Evolutionary conservation across 2,329 filamentous ascomycete species (phyloP), one percentile per base, ranked within the genome.

Genomic region (Aureobasidium sp.): DNA sequence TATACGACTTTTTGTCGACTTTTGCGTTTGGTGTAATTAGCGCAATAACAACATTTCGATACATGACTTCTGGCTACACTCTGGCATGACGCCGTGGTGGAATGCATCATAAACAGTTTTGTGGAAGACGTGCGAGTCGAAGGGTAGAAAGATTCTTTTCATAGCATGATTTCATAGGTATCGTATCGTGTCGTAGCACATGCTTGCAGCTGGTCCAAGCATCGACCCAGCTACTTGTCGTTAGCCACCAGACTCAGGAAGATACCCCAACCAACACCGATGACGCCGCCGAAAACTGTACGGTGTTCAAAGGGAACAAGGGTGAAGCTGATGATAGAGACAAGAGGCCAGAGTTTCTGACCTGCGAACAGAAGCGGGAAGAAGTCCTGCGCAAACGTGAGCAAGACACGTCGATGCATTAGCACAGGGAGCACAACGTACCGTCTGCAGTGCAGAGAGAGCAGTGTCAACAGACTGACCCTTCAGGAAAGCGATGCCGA

Each of bases 201-300:
- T 29, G 37, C 25, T 17, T 6, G 27, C 35, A 11, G 35, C 49
- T 27, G 23, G 17, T 29, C 19, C 49, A n/a, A 19, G 23, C 1
- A 13, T n/a, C 19, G 17, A 4, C 9, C 27, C 25, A n/a, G 43
- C 23, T 37, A 54, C 49, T 60, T 60, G 37, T 49, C 50, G 19
- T 46, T 38, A 38, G 64, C 63, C 43, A 63, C 54, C 67, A 91
- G 74, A 69, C 87, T 90, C 74, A 92, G 76, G 71, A 89, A 92
- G 43, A 91, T 78, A 0, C 86, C 85, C 89, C 89, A 93, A 15
- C 77, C 80, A 25, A 93, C 78, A 5, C 89, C 88, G 19, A 87
- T 87, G 54, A 87, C 71, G 65, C 84, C 84, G n/a, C 85, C 87
- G 63, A 91, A 81, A 35, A 92, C 74, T 54, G 88, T 86, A 38